Conservation (phyloP, 2,329 filamentous ascomycete genomes). For the Penicillium hordei region DNA sequence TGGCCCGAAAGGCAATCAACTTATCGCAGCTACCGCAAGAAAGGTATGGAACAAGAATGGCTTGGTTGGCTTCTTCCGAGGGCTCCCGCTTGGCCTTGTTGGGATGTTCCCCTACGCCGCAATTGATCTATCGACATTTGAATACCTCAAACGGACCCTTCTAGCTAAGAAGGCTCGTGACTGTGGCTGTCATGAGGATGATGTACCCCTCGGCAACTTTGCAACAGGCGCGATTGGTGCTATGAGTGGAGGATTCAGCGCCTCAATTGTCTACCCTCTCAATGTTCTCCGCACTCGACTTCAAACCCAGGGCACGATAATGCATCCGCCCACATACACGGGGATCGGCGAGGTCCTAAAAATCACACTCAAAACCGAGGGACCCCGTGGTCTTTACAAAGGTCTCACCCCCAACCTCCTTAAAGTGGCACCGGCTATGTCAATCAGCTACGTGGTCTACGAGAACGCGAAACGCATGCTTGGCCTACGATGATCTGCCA, state of each 20-base stretch:
- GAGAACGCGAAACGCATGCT: constrained; percentile 81
- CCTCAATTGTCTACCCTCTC: constrained; percentile 90
- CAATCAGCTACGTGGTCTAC: constrained; percentile 92
- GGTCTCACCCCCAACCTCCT: constrained; percentile 91
- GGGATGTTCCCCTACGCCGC: constrained; percentile 98
- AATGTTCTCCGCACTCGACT: constrained; percentile 89
- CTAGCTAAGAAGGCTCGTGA: constrained; percentile 68
- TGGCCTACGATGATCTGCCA: constrained; percentile 43
- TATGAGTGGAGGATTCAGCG: constrained; percentile 85
- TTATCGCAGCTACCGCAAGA: constrained; percentile 77
- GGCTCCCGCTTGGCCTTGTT: constrained; percentile 86
- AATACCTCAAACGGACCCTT: constrained; percentile 79
- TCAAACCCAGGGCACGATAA: constrained; percentile 90
- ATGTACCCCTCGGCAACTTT: constrained; percentile 76
- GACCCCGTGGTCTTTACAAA: constrained; percentile 84
- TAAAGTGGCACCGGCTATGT: constrained; percentile 93
- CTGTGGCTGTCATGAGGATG: constrained; percentile 74
- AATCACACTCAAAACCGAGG: constrained; percentile 81
- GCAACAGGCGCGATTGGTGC: constrained; percentile 86
- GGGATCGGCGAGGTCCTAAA: constrained; percentile 86
- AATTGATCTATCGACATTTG: constrained; percentile 94
- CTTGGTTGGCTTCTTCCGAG: constrained; percentile 77
- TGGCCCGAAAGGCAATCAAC: constrained; percentile 75
- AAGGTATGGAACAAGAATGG: constrained; percentile 84
- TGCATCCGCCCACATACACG: constrained; percentile 86